phyloP scores from a whole-genome alignment of 2,329 filamentous ascomycete species.

The Cladorrhinum sp. region DNA sequence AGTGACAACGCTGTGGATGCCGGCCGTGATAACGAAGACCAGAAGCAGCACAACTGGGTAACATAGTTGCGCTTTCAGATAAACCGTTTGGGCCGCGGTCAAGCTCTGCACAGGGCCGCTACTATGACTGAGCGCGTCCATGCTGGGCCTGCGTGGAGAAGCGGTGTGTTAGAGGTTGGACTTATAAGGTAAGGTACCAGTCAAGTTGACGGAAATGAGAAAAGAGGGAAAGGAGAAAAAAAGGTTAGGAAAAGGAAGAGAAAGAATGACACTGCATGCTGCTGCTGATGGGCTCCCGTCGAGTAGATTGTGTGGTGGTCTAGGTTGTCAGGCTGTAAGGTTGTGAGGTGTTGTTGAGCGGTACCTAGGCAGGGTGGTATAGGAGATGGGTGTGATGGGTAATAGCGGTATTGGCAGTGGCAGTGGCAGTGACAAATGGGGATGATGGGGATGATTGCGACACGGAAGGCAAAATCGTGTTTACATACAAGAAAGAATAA shows the following conservation, averaged over 20 bases:
- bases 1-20: conserved; percentile 51
- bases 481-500: conserved; percentile 19
- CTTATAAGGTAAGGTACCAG: not conserved
- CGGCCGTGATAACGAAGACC: conserved; percentile 49
- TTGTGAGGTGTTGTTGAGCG: conserved; percentile 8
- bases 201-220: conserved; percentile 1
- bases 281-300: not conserved
- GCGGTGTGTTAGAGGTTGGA: conserved; percentile 14
- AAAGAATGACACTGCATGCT: conserved; percentile 22
- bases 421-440: conserved; percentile 4
- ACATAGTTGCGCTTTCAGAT: conserved; percentile 47
- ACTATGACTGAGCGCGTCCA: conserved; percentile 21
- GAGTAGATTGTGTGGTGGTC: too few relatives aligned
- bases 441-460: not conserved
- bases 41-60: conserved; percentile 53
- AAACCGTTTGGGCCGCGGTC: conserved; percentile 39
- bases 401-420: conserved; percentile 7
- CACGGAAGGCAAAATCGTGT: not conserved
- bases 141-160: conserved; percentile 23
- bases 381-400: not conserved
- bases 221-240: not conserved
- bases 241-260: not conserved
- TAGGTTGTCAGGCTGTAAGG: not conserved
- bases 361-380: conserved; percentile 3
- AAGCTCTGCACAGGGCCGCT: conserved; percentile 12